Evolutionary conservation across 2,329 filamentous ascomycete species (phyloP), one percentile per base, ranked within the genome.

Genomic region (Acrocalymma vagum): DNA sequence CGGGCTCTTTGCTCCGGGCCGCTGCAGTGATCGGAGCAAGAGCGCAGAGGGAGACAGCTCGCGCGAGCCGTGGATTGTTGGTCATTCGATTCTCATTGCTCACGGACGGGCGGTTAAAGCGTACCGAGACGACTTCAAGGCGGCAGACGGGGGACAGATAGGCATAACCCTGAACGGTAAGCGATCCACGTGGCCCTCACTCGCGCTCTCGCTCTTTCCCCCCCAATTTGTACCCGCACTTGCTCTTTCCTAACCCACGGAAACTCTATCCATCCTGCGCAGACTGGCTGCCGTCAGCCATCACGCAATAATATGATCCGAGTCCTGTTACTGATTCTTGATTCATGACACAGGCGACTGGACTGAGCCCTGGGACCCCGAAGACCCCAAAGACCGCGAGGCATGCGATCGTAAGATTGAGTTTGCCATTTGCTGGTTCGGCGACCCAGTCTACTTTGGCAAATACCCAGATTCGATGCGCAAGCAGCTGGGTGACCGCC

Each of bases 371-470:
- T 95, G 87, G 86, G 89, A 95, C 62, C 78, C 87, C 1, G 77
- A 85, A 53, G 87, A 93, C 63, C 84, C 87, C 6, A 75, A 75
- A 13, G 90, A 95, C 64, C 78, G 90, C 38, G 87, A 86, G 69
- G 90, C 90, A 10, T 84, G 82, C 52, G 78, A 88, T 60, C 86
- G 89, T 64, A 92, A 92, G 76, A 83, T 93, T 60, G 90, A 95
- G 73, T 95, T 95, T 67, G 80, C 86, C 58, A 95, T 93, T 68
- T 84, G 82, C 35, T 95, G 90, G 90, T 95, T 94, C 63, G 89
- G 86, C 7, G 90, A 95, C 72, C 89, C 90, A 22, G 83, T 95
- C 64, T 95, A 95, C 78, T 83, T 86, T 48, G 90, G 90, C 53
- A 81, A 87, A 55, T 95, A 95, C 72, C 90, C 90, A 6, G 87